A percentile compares a stretch with the other conserved stretches of the same genome.
Conservation (phyloP, 805 yeast species). For the Pichia paraexigua region DNA sequence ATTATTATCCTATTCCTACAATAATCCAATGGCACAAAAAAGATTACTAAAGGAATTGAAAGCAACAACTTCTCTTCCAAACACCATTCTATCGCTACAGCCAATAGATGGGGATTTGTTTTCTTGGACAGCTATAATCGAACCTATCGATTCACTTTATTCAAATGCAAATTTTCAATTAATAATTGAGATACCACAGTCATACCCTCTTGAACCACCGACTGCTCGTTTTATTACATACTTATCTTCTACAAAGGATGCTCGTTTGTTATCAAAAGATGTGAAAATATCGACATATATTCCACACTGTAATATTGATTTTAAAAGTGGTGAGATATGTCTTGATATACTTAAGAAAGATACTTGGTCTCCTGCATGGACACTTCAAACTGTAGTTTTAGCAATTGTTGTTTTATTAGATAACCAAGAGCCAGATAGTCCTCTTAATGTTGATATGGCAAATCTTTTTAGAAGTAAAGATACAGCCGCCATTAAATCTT, state of each 20-base stretch:
- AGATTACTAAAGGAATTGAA: slow-evolving; percentile 32
- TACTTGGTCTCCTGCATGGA: slow-evolving; percentile 74
- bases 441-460: slow-evolving; percentile 63
- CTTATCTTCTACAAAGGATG: neutral
- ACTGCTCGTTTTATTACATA: slow-evolving; percentile 32
- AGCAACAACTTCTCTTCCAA: slow-evolving; percentile 21
- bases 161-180: slow-evolving; percentile 46
- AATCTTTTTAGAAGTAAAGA: slow-evolving; percentile 47
- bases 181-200: slow-evolving; percentile 34
- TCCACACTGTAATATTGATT: slow-evolving; percentile 45
- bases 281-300: slow-evolving; percentile 18
- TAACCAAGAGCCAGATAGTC: slow-evolving; percentile 66
- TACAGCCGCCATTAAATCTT: slow-evolving; percentile 32
- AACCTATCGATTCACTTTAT: slow-evolving; percentile 48
- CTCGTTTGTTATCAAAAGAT: neutral
- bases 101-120: slow-evolving; percentile 2
- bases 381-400: slow-evolving; percentile 42
- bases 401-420: slow-evolving; percentile 52
- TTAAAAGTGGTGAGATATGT: slow-evolving; percentile 60
- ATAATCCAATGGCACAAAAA: slow-evolving; percentile 12
- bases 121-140: slow-evolving; percentile 44
- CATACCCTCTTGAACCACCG: slow-evolving; percentile 59
- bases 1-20: too few relatives aligned
- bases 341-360: slow-evolving; percentile 47
- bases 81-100: neutral